A percentile compares a stretch with the other conserved stretches of the same genome.
These are phyloP conservation scores for Coffea eugenioides DNA, from an alignment of 257 asterid genomes.

Conservation along the genomic window DNA sequence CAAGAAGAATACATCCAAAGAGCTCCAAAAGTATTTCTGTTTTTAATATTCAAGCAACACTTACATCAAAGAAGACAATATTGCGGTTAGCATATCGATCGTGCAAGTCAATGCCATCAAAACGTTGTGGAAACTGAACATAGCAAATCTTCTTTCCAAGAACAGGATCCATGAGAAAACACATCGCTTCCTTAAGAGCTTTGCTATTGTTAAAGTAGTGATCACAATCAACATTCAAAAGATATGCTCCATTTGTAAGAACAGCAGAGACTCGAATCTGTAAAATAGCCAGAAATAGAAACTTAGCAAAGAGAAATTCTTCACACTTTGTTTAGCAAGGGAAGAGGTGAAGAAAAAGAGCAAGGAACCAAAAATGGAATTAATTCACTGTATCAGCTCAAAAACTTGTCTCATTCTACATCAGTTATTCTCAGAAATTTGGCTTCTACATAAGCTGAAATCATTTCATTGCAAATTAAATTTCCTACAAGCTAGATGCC, in stretches of 20 bases:
- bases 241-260: conserved; percentile 44
- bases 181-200: conserved; percentile 47
- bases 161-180: conserved; percentile 46
- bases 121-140: conserved; percentile 54
- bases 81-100: conserved; percentile 77
- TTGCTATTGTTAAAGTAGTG: conserved; percentile 44
- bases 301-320: not conserved
- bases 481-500: not conserved
- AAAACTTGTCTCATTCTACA: not conserved
- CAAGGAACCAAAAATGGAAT: not conserved
- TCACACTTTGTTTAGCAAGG: not conserved
- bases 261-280: conserved; percentile 48
- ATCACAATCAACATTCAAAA: conserved; percentile 47
- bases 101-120: conserved; percentile 74
- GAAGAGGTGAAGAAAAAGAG: not conserved
- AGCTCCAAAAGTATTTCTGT: not conserved
- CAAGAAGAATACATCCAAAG: not conserved
- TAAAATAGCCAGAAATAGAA: not conserved
- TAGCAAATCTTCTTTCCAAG: conserved; percentile 41
- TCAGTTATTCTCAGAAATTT: not conserved
- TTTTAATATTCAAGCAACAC: conserved; percentile 12
- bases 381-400: not conserved
- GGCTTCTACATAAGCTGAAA: not conserved
- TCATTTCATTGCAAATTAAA: not conserved
- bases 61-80: conserved; percentile 47